Percentiles rank a stretch among this genome's conserved stretches.
Conservation (phyloP, 2,329 filamentous ascomycete genomes). For the Aspergillus ustus region DNA sequence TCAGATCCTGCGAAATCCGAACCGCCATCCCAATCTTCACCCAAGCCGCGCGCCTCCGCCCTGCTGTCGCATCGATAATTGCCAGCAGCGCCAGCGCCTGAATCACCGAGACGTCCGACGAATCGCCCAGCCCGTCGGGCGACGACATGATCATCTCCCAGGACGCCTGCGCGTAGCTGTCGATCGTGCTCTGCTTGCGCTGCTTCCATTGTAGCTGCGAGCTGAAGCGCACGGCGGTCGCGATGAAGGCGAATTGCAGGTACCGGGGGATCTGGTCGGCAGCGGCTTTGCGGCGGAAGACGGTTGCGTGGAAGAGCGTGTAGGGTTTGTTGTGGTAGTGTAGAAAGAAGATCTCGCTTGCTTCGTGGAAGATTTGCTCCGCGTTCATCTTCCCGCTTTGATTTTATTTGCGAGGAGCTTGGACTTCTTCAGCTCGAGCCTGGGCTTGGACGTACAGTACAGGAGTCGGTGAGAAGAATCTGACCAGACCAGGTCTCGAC, state of each 20-base stretch:
- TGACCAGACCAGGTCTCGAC: too few relatives aligned
- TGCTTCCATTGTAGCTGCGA: conserved; percentile 30
- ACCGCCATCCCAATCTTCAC: conserved; percentile 37
- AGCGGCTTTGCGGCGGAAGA: conserved; percentile 22
- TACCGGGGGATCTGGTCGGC: conserved; percentile 21
- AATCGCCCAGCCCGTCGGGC: conserved; percentile 18
- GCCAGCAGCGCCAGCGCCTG: conserved; percentile 37
- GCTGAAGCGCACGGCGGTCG: conserved; percentile 38
- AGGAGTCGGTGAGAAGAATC: too few relatives aligned
- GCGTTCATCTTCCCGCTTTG: background rate
- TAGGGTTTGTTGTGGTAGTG: conserved; percentile 31
- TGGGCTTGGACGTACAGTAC: too few relatives aligned
- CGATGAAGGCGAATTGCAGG: conserved; percentile 37
- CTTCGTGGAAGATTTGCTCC: conserved; percentile 20
- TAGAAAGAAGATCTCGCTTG: conserved; percentile 28
- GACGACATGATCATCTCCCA: conserved; percentile 28
- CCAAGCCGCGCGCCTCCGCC: conserved; percentile 40
- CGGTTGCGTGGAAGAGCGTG: conserved; percentile 23
- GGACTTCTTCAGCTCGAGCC: too few relatives aligned
- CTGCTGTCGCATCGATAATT: conserved; percentile 40
- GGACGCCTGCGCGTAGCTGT: conserved; percentile 27
- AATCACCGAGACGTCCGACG: conserved; percentile 24
- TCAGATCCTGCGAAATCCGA: conserved; percentile 41
- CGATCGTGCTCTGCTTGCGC: conserved; percentile 31
- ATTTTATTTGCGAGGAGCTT: background rate